Evolutionary conservation across 192 early-diverging fungal species (phyloP).

Genomic region (Backusella westeae): DNA sequence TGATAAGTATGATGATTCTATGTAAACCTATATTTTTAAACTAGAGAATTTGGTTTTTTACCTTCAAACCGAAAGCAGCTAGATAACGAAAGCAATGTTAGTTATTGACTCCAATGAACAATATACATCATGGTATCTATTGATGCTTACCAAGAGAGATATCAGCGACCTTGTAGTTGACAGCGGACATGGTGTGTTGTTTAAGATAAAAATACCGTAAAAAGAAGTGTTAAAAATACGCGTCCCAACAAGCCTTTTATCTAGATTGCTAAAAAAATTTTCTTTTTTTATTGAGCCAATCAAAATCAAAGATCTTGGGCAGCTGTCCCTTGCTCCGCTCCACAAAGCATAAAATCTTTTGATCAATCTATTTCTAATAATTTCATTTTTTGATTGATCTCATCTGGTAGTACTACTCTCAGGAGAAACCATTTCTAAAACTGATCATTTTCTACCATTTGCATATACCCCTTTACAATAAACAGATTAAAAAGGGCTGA

Average conservation of each 20-base stretch:
- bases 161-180: slow-evolving; percentile 68
- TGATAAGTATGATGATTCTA: background rate
- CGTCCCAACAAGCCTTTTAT: background rate
- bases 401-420: background rate
- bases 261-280: slow-evolving; percentile 13
- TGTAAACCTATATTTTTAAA: background rate
- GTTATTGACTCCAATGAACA: background rate
- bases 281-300: slow-evolving; percentile 8
- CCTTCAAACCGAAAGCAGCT: slow-evolving; percentile 97
- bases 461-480: background rate
- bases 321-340: slow-evolving; percentile 2
- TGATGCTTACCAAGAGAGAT: slow-evolving; percentile 89
- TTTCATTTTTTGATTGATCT: background rate
- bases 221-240: slow-evolving; percentile 12
- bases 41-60: slow-evolving; percentile 71
- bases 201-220: slow-evolving; percentile 1
- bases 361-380: slow-evolving; percentile 7
- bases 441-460: background rate
- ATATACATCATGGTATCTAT: slow-evolving; percentile 68
- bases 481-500: background rate
- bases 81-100: slow-evolving; percentile 15
- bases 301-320: background rate
- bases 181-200: background rate
- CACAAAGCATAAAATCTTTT: slow-evolving; percentile 5
- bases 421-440: background rate